Evolutionary conservation across 2,329 filamentous ascomycete species (phyloP).

Genomic region (Grosmannia clavigera): DNA sequence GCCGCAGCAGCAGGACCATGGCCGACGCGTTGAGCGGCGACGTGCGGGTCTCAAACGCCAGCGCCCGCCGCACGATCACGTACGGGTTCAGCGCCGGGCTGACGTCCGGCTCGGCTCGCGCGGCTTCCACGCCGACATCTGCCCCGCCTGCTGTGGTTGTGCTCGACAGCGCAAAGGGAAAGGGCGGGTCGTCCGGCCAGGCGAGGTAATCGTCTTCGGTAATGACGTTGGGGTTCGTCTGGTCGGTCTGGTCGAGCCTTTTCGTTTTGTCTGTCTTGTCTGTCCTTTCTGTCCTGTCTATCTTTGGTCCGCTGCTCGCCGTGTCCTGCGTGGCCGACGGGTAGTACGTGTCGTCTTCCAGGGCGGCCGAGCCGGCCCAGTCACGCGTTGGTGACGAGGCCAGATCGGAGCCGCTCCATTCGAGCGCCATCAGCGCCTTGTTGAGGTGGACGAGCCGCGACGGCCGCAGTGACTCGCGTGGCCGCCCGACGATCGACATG

Average conservation of each 20-base stretch:
- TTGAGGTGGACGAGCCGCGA: constrained; percentile 8
- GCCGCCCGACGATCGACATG: not conserved
- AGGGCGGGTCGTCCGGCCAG: constrained; percentile 44
- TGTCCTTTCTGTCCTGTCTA: constrained; percentile 4
- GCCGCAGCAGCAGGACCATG: constrained; percentile 47
- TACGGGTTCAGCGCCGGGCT: constrained; percentile 40
- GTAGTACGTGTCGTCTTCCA: constrained; percentile 7
- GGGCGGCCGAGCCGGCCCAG: not conserved
- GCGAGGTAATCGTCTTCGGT: constrained; percentile 48
- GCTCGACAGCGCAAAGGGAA: constrained; percentile 26
- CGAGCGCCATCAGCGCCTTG: constrained; percentile 7
- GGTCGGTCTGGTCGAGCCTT: too few relatives aligned
- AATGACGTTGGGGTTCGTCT: not conserved
- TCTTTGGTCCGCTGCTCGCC: not conserved
- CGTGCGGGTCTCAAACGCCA: constrained; percentile 42
- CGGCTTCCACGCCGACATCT: not conserved
- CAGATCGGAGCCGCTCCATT: constrained; percentile 7
- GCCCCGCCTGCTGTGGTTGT: not conserved
- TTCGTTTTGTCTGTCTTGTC: constrained; percentile 16
- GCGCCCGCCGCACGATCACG: constrained; percentile 36
- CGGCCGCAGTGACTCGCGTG: not conserved
- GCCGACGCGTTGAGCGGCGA: constrained; percentile 48
- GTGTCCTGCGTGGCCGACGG: constrained; percentile 6
- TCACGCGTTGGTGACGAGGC: not conserved
- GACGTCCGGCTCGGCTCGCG: constrained; percentile 2